Percentiles rank a stretch among this genome's conserved stretches.
These are phyloP conservation scores for Tetraselmis chui DNA, from an alignment of 139 green algal genomes.

Conservation along the genomic window DNA sequence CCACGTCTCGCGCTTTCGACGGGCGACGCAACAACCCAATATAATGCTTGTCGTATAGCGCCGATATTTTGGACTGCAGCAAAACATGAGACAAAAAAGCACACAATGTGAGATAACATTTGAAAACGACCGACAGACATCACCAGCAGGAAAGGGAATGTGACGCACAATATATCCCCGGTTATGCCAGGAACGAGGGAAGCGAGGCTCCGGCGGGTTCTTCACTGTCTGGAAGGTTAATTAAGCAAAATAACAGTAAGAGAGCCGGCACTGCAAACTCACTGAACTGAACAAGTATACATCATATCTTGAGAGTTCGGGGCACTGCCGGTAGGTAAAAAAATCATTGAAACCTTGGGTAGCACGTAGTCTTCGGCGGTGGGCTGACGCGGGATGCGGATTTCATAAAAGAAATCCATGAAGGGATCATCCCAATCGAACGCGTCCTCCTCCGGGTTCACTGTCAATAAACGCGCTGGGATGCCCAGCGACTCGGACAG, in stretches of 20 bases:
- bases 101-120: neutral
- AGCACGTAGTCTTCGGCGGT: neutral
- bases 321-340: neutral
- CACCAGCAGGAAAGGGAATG: neutral
- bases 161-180: neutral
- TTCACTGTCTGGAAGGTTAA: neutral
- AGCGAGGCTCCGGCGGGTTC: neutral
- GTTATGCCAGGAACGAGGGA: neutral
- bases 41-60: neutral
- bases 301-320: neutral
- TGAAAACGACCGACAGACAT: neutral
- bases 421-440: neutral
- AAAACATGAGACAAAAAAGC: neutral
- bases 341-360: neutral
- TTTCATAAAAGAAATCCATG: neutral
- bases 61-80: neutral
- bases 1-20: neutral
- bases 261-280: neutral
- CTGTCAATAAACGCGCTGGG: neutral
- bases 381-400: neutral
- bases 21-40: neutral
- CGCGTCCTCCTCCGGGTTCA: neutral
- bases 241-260: neutral
- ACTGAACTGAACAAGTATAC: neutral
- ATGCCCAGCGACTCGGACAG: neutral